Evolutionary conservation across 1,284 basidiomycete species (phyloP).

Genomic region (Cutaneotrichosporon sp.): DNA sequence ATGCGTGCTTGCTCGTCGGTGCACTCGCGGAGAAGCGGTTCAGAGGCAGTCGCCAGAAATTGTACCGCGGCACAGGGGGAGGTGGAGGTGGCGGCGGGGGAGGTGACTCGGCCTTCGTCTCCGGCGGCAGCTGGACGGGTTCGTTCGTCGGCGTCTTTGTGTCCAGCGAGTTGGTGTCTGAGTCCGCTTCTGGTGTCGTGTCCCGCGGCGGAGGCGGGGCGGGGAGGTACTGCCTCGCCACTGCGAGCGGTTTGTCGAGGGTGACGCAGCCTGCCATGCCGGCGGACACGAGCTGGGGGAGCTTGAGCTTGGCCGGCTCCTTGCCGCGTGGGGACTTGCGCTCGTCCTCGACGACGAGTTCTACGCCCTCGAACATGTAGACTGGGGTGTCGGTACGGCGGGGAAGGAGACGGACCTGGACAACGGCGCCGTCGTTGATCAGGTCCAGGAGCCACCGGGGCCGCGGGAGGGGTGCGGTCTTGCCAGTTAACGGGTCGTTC

Average conservation of each 20-base stretch:
- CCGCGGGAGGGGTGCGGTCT: conserved; percentile 59
- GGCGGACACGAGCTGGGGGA: conserved; percentile 32
- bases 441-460: conserved; percentile 71
- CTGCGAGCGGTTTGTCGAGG: conserved; percentile 33
- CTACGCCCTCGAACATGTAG: conserved; percentile 57
- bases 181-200: conserved; percentile 3
- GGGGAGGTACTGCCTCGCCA: conserved; percentile 29
- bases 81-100: conserved; percentile 4
- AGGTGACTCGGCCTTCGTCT: background rate
- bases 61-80: conserved; percentile 10
- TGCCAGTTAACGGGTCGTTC: conserved; percentile 72
- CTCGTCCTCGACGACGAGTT: conserved; percentile 61
- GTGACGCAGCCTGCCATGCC: conserved; percentile 13
- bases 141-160: conserved; percentile 20
- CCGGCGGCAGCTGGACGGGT: conserved; percentile 9
- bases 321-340: conserved; percentile 56
- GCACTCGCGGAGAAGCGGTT: conserved; percentile 11
- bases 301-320: conserved; percentile 15
- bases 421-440: conserved; percentile 61
- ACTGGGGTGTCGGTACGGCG: conserved; percentile 15
- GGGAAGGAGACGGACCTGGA: conserved; percentile 59
- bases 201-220: background rate
- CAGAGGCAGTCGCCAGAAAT: conserved; percentile 18
- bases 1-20: conserved; percentile 13
- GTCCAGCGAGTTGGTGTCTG: conserved; percentile 12